Conservation (phyloP, 768 basidiomycete species). For the Psilocybe cubensis region DNA sequence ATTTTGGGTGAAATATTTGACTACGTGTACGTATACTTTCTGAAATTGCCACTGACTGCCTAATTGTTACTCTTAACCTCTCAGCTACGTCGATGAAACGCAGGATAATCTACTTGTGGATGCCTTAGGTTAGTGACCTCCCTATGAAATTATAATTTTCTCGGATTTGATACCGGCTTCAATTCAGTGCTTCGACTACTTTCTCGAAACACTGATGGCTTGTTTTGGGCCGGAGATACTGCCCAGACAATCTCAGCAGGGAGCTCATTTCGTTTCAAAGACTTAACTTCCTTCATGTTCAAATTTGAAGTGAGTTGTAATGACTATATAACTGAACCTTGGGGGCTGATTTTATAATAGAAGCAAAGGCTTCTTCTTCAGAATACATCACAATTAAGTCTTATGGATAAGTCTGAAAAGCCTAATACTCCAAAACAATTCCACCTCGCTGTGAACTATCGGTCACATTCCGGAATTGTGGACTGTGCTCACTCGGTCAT, state of each 20-base stretch:
- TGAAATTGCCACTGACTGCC: background rate
- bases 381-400: background rate
- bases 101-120: slow-evolving; percentile 76
- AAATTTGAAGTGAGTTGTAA: slow-evolving; percentile 55
- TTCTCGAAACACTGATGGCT: slow-evolving; percentile 63
- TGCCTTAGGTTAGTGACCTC: slow-evolving; percentile 46
- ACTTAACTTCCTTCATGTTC: slow-evolving; percentile 67
- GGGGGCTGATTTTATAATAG: background rate
- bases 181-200: slow-evolving; percentile 62
- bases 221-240: slow-evolving; percentile 85
- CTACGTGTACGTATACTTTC: slow-evolving; percentile 47
- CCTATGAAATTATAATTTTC: background rate
- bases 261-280: slow-evolving; percentile 72
- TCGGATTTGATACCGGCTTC: background rate
- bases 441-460: slow-evolving; percentile 65
- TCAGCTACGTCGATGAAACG: slow-evolving; percentile 72
- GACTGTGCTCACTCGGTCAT: slow-evolving; percentile 69
- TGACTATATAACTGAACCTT: background rate
- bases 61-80: background rate
- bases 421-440: slow-evolving; percentile 40
- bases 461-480: slow-evolving; percentile 78
- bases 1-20: slow-evolving; percentile 50
- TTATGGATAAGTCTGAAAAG: background rate
- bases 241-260: slow-evolving; percentile 79
- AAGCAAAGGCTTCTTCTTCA: slow-evolving; percentile 1